phyloP scores from a whole-genome alignment of 805 yeast species.

The Myxozyma lipomycoides region DNA sequence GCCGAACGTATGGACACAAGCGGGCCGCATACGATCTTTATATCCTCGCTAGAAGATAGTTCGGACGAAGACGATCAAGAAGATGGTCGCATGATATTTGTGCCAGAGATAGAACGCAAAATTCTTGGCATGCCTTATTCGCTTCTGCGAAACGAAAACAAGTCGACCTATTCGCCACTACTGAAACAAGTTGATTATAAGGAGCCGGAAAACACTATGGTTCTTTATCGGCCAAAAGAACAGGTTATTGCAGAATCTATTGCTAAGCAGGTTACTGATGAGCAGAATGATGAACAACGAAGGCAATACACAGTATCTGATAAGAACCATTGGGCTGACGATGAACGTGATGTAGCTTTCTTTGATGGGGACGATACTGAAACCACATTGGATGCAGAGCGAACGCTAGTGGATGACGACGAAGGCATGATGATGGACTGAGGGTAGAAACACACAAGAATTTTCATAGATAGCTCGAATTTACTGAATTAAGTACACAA shows the following conservation, averaged over 20 bases:
- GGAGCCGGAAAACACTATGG: conserved; percentile 13
- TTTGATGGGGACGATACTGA: neutral
- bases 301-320: conserved; percentile 2
- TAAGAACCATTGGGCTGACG: conserved; percentile 19
- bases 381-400: neutral
- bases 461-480: neutral
- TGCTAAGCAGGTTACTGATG: conserved; percentile 15
- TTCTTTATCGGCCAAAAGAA: conserved; percentile 22
- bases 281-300: no score
- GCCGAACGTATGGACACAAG: conserved; percentile 21
- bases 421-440: conserved; percentile 15
- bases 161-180: conserved; percentile 6
- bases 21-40: conserved; percentile 21
- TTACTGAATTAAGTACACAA: neutral
- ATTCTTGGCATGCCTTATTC: conserved; percentile 22
- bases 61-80: conserved; percentile 11
- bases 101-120: conserved; percentile 21
- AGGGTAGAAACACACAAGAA: neutral
- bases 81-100: conserved; percentile 7
- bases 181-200: conserved; percentile 4
- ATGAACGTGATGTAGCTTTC: conserved; percentile 10
- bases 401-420: neutral
- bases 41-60: conserved; percentile 17
- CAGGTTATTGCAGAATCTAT: conserved; percentile 24
- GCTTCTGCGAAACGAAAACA: conserved; percentile 5